Evolutionary conservation across 2,329 filamentous ascomycete species (phyloP).

Genomic region (Colletotrichum sp.): DNA sequence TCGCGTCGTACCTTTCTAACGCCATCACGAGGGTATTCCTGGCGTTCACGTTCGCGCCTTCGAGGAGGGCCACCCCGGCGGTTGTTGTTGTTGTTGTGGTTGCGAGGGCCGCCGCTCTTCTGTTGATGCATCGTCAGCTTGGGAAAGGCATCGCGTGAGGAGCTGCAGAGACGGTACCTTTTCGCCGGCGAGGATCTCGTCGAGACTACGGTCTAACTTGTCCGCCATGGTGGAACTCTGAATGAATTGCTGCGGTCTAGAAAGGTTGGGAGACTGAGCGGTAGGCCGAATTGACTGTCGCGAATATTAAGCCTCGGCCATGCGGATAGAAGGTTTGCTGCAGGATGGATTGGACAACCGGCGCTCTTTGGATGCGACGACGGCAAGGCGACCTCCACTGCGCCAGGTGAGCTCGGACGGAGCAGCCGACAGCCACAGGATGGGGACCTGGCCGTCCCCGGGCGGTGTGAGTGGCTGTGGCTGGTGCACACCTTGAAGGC

Average conservation of each 20-base stretch:
- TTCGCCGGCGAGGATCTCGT: constrained; percentile 59
- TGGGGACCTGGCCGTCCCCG: neutral
- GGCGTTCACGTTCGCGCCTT: constrained; percentile 36
- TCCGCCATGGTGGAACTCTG: constrained; percentile 33
- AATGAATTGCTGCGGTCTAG: neutral
- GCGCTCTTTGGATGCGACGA: neutral
- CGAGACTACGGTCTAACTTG: constrained; percentile 60
- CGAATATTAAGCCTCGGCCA: neutral
- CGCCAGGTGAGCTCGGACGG: neutral
- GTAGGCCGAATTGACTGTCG: neutral
- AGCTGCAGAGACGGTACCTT: constrained; percentile 40
- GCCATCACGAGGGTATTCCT: constrained; percentile 76
- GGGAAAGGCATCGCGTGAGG: constrained; percentile 2
- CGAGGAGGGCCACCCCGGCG: constrained; percentile 24
- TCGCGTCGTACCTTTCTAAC: constrained; percentile 78
- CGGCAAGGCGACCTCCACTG: neutral
- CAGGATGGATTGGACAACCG: neutral
- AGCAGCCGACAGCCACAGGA: neutral
- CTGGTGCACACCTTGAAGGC: neutral
- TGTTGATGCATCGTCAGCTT: constrained; percentile 7
- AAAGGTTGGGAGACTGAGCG: neutral
- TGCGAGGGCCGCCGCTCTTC: constrained; percentile 38
- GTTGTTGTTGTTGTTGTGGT: constrained; percentile 25
- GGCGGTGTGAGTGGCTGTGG: neutral
- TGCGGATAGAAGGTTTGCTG: neutral